These are phyloP conservation scores for Trichosanthes cucumerina DNA, from an alignment of 306 rosid species.

Conservation along the genomic window DNA sequence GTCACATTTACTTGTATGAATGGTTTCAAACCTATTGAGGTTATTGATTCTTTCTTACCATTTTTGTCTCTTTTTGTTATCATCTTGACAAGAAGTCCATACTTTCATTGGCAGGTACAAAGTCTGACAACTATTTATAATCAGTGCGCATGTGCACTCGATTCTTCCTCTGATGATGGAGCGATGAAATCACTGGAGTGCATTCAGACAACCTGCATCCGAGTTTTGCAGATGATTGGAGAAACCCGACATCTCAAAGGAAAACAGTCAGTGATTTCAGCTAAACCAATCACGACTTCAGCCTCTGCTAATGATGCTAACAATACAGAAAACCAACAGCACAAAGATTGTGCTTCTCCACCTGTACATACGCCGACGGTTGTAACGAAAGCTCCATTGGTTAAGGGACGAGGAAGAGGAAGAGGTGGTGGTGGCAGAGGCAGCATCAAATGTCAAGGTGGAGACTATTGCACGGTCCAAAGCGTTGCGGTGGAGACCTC, in stretches of 20 bases:
- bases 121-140: slow-evolving; percentile 18
- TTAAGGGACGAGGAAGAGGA: not conserved
- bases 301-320: not conserved
- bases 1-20: slow-evolving; percentile 13
- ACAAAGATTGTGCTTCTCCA: not conserved
- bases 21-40: not conserved
- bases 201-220: slow-evolving; percentile 13
- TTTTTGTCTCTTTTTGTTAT: not conserved
- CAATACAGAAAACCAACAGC: not conserved
- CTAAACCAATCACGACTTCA: not conserved
- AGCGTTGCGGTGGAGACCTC: not conserved
- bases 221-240: slow-evolving; percentile 16
- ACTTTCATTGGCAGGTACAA: slow-evolving; percentile 8
- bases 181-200: slow-evolving; percentile 7
- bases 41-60: not conserved
- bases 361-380: not conserved
- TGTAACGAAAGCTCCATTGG: not conserved
- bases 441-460: not conserved
- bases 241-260: slow-evolving; percentile 18
- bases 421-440: slow-evolving; percentile 3
- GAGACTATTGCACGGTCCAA: not conserved
- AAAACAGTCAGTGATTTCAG: not conserved
- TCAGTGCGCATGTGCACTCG: slow-evolving; percentile 11
- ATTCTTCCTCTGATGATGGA: slow-evolving; percentile 1
- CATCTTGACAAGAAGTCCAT: not conserved